phyloP scores from a whole-genome alignment of 345 rosid species.

The Excoecaria cochinchinensis region DNA sequence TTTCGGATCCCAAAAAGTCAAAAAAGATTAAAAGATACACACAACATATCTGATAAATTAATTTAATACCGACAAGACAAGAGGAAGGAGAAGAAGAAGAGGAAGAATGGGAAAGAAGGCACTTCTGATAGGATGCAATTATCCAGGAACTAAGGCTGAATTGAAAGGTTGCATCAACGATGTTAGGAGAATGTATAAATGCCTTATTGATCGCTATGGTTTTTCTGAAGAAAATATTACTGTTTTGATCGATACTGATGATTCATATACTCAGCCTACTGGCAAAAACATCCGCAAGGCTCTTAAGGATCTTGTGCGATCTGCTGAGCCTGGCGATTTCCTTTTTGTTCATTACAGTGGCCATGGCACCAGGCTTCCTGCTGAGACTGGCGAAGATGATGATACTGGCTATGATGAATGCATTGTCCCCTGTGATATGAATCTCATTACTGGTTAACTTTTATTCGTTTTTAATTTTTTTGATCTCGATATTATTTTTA shows the following conservation, averaged over 20 bases:
- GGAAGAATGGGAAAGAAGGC: slow-evolving; percentile 66
- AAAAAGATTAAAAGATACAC: no score
- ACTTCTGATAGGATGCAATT: slow-evolving; percentile 76
- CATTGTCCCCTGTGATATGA: slow-evolving; percentile 95
- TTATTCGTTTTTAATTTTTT: no score
- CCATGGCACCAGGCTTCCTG: slow-evolving; percentile 96
- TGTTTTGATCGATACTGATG: slow-evolving; percentile 68
- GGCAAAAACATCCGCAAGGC: slow-evolving; percentile 73
- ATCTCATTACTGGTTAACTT: slow-evolving; percentile 70
- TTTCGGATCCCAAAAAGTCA: no score
- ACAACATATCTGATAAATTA: no score
- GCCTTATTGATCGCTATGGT: slow-evolving; percentile 64
- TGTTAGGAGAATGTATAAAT: slow-evolving; percentile 56
- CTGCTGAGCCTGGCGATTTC: slow-evolving; percentile 61
- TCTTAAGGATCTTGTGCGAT: slow-evolving; percentile 47
- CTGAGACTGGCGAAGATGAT: slow-evolving; percentile 93
- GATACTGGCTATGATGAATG: slow-evolving; percentile 96
- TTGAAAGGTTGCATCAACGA: slow-evolving; percentile 93
- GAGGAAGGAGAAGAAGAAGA: not conserved
- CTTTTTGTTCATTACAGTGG: slow-evolving; percentile 90
- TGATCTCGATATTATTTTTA: not conserved
- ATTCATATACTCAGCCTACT: slow-evolving; percentile 61
- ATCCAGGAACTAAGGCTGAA: slow-evolving; percentile 83
- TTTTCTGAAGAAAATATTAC: slow-evolving; percentile 62
- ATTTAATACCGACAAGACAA: not conserved